Base-by-base conservation (phyloP, 75 land plant genomes). In the Gnetum montanum region DNA sequence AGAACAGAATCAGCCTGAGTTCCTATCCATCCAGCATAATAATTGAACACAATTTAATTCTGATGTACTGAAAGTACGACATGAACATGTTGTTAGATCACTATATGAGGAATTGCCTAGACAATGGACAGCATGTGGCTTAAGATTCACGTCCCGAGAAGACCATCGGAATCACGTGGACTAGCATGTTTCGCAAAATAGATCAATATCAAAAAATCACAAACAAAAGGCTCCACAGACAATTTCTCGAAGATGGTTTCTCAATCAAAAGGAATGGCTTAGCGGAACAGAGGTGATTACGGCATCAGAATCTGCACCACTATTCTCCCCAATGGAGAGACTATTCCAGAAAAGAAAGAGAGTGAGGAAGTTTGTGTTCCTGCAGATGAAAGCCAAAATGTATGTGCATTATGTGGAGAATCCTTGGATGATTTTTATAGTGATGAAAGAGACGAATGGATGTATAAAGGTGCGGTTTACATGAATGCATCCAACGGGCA, bases 381-480 rank as follows among this genome's bases (percentile, higher is more conserved):
- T 57, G 99, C 92, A 28, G 99, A 95, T 62, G 92, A 95, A 18
- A 71, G 79, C 57, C 99, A 95, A 57, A 81, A 64, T 58, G 58
- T 61, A 8, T 95, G 99, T 73, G 83, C 83, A 50, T 62, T 95
- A 27, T 95, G 99, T 69, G 89, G 93, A 29, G 99, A 95, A 48
- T 75, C 88, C 25, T 95, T 95, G 61, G 93, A 95, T 20, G 88
- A 91, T 49, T 95, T 90, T 46, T 95, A 86, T 24, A 86, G 93
- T 61, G 86, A 95, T 66, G 99, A 95, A 68, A 84, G 72, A 16
- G 99, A 95, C 34, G 93, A 86, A 40, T 95, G 99, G 99, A 95
- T 95, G 99, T 95, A 90, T 58, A 90, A 60, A 61, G 99, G 99
- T 1, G 84, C 99, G 40, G 99, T 90, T 10, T 95, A 90, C 60